Evolutionary conservation across 202 grass and related monocot species (phyloP).

Genomic region (Carex sylvatica): DNA sequence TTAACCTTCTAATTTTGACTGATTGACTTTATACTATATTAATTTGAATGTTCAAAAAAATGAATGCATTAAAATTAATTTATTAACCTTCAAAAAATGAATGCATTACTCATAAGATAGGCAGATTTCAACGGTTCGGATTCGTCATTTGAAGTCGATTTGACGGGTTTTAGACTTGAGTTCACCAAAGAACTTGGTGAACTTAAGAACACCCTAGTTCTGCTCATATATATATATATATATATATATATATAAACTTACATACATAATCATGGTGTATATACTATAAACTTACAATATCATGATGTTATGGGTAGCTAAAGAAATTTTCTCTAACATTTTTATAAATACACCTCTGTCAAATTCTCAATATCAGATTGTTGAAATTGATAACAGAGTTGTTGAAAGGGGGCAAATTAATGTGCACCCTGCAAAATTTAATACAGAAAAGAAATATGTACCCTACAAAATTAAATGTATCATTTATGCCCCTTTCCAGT

Average conservation of each 20-base stretch:
- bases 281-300: neutral
- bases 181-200: too few species aligned
- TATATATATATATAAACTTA: neutral
- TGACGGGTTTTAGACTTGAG: too few species aligned
- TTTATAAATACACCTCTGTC: neutral
- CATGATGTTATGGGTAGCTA: neutral
- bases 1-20: too few species aligned
- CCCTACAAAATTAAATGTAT: slow-evolving; percentile 1
- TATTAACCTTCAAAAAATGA: too few species aligned
- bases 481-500: neutral
- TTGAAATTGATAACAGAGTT: neutral
- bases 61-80: too few species aligned
- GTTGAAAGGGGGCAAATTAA: neutral
- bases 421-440: neutral
- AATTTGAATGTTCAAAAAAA: too few species aligned
- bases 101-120: too few species aligned
- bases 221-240: neutral
- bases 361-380: neutral
- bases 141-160: too few species aligned
- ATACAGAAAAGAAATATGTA: neutral
- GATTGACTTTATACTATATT: too few species aligned
- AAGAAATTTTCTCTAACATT: neutral
- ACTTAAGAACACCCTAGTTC: too few species aligned
- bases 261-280: neutral
- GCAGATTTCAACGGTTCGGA: too few species aligned